Conservation (phyloP, 306 rosid genomes). For the Cicer yamashitae region DNA sequence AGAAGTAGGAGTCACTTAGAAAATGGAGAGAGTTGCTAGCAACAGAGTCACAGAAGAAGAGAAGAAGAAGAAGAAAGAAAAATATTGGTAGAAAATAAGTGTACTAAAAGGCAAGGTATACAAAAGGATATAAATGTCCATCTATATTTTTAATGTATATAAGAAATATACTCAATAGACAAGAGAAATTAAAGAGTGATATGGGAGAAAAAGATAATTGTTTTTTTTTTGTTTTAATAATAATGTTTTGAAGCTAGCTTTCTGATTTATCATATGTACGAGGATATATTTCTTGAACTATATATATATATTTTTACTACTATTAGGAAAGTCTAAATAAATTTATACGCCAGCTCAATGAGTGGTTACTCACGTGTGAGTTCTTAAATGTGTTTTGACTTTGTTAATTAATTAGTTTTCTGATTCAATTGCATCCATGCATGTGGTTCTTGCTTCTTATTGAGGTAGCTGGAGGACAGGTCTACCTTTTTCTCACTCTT, state of each 20-base stretch:
- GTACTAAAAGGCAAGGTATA: constrained; percentile 85
- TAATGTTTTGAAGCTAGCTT: constrained; percentile 40
- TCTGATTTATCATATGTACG: constrained; percentile 43
- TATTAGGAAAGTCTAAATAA: too few species aligned
- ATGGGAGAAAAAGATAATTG: constrained; percentile 29
- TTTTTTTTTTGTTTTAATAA: constrained; percentile 39
- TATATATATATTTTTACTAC: too few species aligned
- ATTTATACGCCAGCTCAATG: constrained; percentile 50
- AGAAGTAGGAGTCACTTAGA: constrained; percentile 50
- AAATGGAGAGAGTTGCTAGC: constrained; percentile 36
- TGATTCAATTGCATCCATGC: constrained; percentile 64
- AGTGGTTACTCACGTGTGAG: constrained; percentile 72
- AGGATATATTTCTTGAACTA: constrained; percentile 47
- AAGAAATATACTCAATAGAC: neutral
- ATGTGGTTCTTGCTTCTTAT: constrained; percentile 73
- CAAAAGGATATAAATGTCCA: constrained; percentile 52
- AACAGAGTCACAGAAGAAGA: constrained; percentile 20
- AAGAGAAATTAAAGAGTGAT: neutral
- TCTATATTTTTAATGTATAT: neutral
- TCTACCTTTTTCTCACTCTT: constrained; percentile 28
- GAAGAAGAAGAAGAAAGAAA: constrained; percentile 52
- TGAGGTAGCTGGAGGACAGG: constrained; percentile 39
- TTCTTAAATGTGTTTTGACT: constrained; percentile 89
- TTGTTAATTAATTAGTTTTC: constrained; percentile 49
- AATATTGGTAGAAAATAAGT: constrained; percentile 51